Base-by-base conservation (phyloP, 371 early-diverging fungal species). In the Cokeromyces recurvatus region DNA sequence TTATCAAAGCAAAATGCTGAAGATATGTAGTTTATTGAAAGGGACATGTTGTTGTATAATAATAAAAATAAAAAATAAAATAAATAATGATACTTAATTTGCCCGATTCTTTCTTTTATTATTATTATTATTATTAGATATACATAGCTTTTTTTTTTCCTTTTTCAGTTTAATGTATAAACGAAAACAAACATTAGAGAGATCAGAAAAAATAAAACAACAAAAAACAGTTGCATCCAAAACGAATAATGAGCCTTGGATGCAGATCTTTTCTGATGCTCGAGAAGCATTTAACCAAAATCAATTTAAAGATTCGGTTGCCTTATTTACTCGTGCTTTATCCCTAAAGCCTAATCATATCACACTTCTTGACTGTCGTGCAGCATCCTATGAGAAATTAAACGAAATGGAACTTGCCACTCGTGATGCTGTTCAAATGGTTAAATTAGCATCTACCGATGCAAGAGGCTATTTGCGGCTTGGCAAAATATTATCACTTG, bases 401-500 rank as follows among this genome's bases (percentile, higher is more conserved):
- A 44, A 61, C 0, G 23, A 61, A 8, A 19, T 53, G 12, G 43
- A 55, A 32, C 39, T 36, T 12, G 74, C 63, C 1, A 15, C 62
- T 7, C 35, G 38, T 15, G 74, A 73, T 39, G 70, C 66, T 0
- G 38, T 39, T 3, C 29, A 36, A 4, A 60, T 65, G 20, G 52
- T 73, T n/a, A 43, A 54, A 16, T 2, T 40, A 12, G 51, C 42
- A 7, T 68, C 74, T 2, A 38, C 20, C 15, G 52, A 54, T 15
- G 49, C 74, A 0, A 55, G 65, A 48, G 74, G 74, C 5, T 73
- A 73, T 38, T 43, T 73, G 9, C 54, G 74, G 1, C 55, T 57
- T 3, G 64, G 63, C 12, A 69, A 69, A 22, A 20, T 67, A 6
- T 41, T 69, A 4, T 24, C 46, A 0, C 25, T 60, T 4, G 58